Base-by-base conservation (phyloP, 768 basidiomycete genomes). In the Tricholoma bakamatsutake region DNA sequence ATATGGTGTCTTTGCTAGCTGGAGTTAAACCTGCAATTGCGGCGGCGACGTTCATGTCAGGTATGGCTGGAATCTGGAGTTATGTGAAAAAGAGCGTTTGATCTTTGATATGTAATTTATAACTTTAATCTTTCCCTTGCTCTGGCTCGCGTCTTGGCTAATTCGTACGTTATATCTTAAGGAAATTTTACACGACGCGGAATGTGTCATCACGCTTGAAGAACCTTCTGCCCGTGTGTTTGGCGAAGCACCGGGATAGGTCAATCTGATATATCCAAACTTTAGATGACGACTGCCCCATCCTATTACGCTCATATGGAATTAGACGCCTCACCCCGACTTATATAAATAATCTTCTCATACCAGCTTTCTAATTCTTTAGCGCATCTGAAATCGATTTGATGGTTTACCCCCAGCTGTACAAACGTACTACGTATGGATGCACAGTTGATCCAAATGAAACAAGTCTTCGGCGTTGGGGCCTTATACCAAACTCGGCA, bases 31-130 rank as follows among this genome's bases (percentile, higher is more conserved):
- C 95, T 62, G 92, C 92, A 59, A 73, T 95, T 54, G 89, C 89
- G 56, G 90, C 94, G 61, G 93, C 93, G 55, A 88, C 88, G 50
- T 72, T 97, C 62, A 88, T 94, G 72, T 93, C 93, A 62, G 89
- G 85, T 62, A 78, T 86, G 69, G 95, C 96, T 57, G 95, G 95
- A 55, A 76, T 84, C 57, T 99, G 96, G 96, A 92, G 93, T 74
- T 89, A 85, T 76, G 83, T 93, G 75, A 98, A 99, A 81, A 86
- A 82, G 75, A 86, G 79, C 66, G 80, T 95, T 73, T 91, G 80
- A 88, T 79, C 64, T 64, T 69, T 69, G 67, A 65, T 67, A 62
- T 68, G 66, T 76, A 75, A 75, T 76, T 70, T 84, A 77, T 74
- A 74, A 70, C 79, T 69, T 73, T 75, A 80, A 76, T 76, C 63